phyloP scores from a whole-genome alignment of 108 stramenopile genomes.

The Stephanodiscus minutulus region DNA sequence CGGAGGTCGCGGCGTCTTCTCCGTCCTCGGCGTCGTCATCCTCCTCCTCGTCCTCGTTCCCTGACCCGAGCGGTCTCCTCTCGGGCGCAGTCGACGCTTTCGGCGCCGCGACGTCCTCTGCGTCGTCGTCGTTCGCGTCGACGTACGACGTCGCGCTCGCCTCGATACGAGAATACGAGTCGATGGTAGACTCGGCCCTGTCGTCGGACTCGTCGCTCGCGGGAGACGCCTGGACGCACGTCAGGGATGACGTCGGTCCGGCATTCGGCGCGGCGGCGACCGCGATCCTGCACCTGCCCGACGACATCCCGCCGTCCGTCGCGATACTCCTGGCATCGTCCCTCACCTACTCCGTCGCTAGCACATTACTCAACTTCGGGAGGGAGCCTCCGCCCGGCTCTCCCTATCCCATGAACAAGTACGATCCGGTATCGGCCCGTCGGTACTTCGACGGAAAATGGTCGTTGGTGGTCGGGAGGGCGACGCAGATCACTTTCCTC shows the following conservation, averaged over 20 bases:
- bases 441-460: slow-evolving; percentile 65
- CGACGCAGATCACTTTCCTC: slow-evolving; percentile 51
- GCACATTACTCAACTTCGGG: slow-evolving; percentile 24
- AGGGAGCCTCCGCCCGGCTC: slow-evolving; percentile 44
- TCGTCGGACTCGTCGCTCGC: background rate
- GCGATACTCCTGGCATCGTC: background rate
- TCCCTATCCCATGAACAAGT: slow-evolving; percentile 69
- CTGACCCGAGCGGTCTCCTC: no score
- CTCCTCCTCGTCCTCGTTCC: no score
- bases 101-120: no score
- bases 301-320: background rate
- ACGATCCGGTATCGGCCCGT: slow-evolving; percentile 69
- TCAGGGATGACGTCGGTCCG: slow-evolving; percentile 15
- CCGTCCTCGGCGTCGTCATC: background rate
- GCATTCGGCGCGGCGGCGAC: background rate
- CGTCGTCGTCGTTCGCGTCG: background rate
- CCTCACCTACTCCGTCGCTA: slow-evolving; percentile 36
- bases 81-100: background rate
- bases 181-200: no score
- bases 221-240: slow-evolving; percentile 1
- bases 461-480: slow-evolving; percentile 44
- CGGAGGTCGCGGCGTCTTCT: background rate
- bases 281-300: background rate
- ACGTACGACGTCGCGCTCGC: background rate
- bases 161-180: no score